Base-by-base conservation (phyloP, 805 yeast genomes). In the Candida bentonensis region DNA sequence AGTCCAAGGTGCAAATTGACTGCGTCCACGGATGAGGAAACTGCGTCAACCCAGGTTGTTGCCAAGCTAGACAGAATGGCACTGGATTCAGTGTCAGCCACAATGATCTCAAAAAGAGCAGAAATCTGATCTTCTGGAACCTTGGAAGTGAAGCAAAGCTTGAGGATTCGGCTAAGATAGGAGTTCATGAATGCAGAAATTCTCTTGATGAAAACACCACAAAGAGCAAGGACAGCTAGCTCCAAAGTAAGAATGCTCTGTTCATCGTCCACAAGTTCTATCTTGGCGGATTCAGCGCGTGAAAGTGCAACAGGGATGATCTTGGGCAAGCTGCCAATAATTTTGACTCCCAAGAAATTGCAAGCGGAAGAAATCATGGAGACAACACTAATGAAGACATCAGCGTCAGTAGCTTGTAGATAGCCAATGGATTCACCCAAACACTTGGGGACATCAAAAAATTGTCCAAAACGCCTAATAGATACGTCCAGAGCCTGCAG, bases 151-250 rank as follows among this genome's bases (percentile, higher is more conserved):
- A 67, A 53, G 23, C 82, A 65, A 3, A 79, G 67, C 41, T 66
- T 64, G 42, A 88, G 63, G 39, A 86, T 73, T 27, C 77, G 77
- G 43, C 69, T 72, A 54, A 86, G 65, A 52, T 77, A 78, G 2
- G 89, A 76, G 36, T 76, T 67, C 63, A 89, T 72, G 58, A 89
- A 89, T 9, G 83, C 79, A 27, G 98, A 96, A 51, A 92, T 78
- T 53, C 84, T 78, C 62, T 80, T 84, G 42, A 88, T 66, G 55
- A 85, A 68, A 39, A 87, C 74, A 3, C 95, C 78, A 45, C 84
- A 69, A 40, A 89, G 66, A 27, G 85, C 73, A 47, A 85, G 63
- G 15, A 80, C 70, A 0, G 96, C 75, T 15, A 84, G 68, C 58
- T 86, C 92, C 27, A 86, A 58, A 46, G 76, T 59, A 4, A 49